phyloP scores from a whole-genome alignment of 768 basidiomycete species.

The Gymnopilus dilepis region DNA sequence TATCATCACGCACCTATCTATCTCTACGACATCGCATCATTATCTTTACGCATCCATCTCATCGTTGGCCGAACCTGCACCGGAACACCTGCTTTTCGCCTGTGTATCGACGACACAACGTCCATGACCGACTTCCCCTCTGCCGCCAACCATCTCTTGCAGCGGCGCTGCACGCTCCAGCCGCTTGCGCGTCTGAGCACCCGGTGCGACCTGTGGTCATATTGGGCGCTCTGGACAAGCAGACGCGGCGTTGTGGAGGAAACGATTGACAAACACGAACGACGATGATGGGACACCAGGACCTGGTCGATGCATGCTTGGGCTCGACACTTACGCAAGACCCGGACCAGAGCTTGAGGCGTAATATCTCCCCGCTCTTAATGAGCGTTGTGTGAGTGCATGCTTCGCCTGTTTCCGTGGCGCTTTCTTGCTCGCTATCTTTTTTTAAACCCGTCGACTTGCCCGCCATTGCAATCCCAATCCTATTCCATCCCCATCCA shows the following conservation, averaged over 20 bases:
- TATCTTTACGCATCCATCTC: too few species aligned
- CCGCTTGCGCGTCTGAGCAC: slow-evolving; percentile 28
- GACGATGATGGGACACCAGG: slow-evolving; percentile 59
- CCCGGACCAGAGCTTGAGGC: slow-evolving; percentile 61
- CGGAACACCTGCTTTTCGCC: slow-evolving; percentile 40
- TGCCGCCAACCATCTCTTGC: slow-evolving; percentile 41
- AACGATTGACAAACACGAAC: slow-evolving; percentile 29
- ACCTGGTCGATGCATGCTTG: slow-evolving; percentile 53
- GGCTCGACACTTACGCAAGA: slow-evolving; percentile 78
- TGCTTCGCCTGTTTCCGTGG: slow-evolving; percentile 57
- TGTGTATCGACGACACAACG: slow-evolving; percentile 35
- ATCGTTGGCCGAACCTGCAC: slow-evolving; percentile 23
- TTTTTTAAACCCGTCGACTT: slow-evolving; percentile 44
- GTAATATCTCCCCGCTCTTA: slow-evolving; percentile 53
- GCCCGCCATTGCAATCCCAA: slow-evolving; percentile 48
- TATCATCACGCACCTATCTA: slow-evolving; percentile 44
- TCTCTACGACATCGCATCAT: slow-evolving; percentile 19
- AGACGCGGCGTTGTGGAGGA: slow-evolving; percentile 27
- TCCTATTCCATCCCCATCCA: slow-evolving; percentile 56
- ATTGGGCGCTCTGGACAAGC: slow-evolving; percentile 26
- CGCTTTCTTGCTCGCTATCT: slow-evolving; percentile 59
- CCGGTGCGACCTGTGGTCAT: slow-evolving; percentile 48
- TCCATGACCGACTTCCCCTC: slow-evolving; percentile 34
- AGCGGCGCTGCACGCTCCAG: slow-evolving; percentile 60
- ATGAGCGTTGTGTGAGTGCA: slow-evolving; percentile 51